A percentile compares a stretch with the other conserved stretches of the same genome.
These are phyloP conservation scores for Polygonum maritimum DNA, from an alignment of 148 eudicot species.

Conservation along the genomic window DNA sequence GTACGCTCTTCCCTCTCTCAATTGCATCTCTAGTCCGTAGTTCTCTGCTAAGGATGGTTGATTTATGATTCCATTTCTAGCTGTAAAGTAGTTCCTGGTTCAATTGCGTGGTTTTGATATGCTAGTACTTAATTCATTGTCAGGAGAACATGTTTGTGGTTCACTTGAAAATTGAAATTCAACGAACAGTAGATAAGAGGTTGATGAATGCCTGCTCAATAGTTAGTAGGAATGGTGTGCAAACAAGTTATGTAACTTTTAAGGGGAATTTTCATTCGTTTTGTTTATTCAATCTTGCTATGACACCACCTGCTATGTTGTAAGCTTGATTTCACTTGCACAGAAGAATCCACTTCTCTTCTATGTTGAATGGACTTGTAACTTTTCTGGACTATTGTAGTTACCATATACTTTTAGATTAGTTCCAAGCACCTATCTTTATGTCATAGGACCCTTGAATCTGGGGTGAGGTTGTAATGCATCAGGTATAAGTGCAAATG, in stretches of 20 bases:
- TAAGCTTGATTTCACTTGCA: neutral
- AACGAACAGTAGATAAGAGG: neutral
- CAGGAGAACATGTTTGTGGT: neutral
- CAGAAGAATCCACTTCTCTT: neutral
- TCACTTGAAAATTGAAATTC: neutral
- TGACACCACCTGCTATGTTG: neutral
- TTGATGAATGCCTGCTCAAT: neutral
- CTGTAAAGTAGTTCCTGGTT: neutral
- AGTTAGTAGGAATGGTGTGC: too few species aligned
- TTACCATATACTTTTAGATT: neutral
- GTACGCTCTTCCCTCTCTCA: slow-evolving; percentile 13
- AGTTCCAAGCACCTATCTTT: neutral
- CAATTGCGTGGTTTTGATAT: neutral
- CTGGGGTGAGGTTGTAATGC: neutral
- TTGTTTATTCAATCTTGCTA: neutral
- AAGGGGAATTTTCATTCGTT: neutral
- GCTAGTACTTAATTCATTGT: neutral
- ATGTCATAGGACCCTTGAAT: neutral
- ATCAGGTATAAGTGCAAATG: neutral
- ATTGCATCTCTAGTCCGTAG: neutral
- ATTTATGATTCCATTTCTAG: neutral
- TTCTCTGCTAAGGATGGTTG: neutral
- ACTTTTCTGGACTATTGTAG: neutral
- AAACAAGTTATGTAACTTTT: neutral
- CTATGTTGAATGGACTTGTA: neutral